These are phyloP conservation scores for Podospora anserina DNA, from an alignment of 495 filamentous ascomycete genomes.

Conservation along the genomic window DNA sequence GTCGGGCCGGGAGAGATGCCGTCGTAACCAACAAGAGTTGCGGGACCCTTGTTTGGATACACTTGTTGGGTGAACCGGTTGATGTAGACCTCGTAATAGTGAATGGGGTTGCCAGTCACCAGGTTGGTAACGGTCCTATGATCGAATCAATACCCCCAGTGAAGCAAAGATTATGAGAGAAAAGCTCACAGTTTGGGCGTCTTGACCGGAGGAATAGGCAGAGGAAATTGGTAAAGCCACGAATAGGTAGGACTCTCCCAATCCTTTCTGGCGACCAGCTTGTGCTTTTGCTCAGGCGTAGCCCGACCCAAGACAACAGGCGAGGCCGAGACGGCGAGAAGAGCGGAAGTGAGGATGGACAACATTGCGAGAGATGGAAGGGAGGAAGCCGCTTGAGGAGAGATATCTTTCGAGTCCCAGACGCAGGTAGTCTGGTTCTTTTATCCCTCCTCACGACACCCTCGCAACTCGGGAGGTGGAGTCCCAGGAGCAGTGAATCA, in stretches of 20 bases:
- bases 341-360: neutral
- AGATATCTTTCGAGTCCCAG: neutral
- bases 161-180: neutral
- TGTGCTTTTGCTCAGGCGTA: neutral
- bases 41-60: conserved; percentile 45
- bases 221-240: conserved; percentile 43
- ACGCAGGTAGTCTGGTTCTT: neutral
- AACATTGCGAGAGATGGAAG: neutral
- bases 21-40: conserved; percentile 52
- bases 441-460: neutral
- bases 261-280: conserved; percentile 21
- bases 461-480: neutral
- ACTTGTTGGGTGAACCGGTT: conserved; percentile 43
- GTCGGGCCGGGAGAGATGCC: conserved; percentile 54
- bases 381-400: neutral
- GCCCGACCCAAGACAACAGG: neutral
- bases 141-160: neutral
- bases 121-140: conserved; percentile 31
- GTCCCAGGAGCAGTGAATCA: neutral
- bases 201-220: conserved; percentile 51
- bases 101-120: conserved; percentile 30
- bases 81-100: conserved; percentile 49
- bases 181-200: conserved; percentile 35
- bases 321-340: conserved; percentile 3
- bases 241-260: conserved; percentile 37